phyloP scores from a whole-genome alignment of 2,329 filamentous ascomycete species.

The Metarhizium robertsii region DNA sequence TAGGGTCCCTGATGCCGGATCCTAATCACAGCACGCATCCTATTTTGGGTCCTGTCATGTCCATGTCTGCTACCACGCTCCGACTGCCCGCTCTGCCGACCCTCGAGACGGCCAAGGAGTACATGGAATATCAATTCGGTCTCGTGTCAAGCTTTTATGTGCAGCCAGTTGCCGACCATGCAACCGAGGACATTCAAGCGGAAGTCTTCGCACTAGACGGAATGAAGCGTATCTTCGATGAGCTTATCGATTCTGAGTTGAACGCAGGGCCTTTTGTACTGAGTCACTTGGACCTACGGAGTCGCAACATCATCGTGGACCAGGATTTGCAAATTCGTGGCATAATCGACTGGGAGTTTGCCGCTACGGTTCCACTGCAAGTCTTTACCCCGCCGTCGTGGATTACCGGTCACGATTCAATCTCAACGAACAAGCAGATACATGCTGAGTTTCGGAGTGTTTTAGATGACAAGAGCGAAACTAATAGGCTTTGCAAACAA shows the following conservation, averaged over 20 bases:
- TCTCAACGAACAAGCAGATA: slow-evolving; percentile 1
- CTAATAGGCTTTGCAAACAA: not conserved
- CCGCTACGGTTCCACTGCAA: slow-evolving; percentile 9
- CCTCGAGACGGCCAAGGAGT: slow-evolving; percentile 7
- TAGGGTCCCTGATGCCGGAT: slow-evolving; percentile 17
- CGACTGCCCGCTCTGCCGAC: not conserved
- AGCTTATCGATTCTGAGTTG: slow-evolving; percentile 7
- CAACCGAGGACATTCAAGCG: not conserved
- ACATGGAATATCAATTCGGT: slow-evolving; percentile 8
- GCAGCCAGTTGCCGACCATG: not conserved
- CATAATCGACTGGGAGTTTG: slow-evolving; percentile 20
- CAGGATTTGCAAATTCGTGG: slow-evolving; percentile 11
- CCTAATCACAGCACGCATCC: slow-evolving; percentile 6
- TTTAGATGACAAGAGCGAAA: slow-evolving; percentile 8
- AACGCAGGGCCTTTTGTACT: slow-evolving; percentile 13
- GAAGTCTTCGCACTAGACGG: slow-evolving; percentile 8
- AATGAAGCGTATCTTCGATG: slow-evolving; percentile 9
- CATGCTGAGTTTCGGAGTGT: slow-evolving; percentile 8
- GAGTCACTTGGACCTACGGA: slow-evolving; percentile 13
- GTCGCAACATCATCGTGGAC: slow-evolving; percentile 17
- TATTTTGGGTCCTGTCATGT: slow-evolving; percentile 12
- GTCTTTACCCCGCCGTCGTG: slow-evolving; percentile 12
- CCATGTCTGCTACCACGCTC: slow-evolving; percentile 8
- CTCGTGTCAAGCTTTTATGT: slow-evolving; percentile 5
- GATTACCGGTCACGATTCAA: slow-evolving; percentile 10